Conservation (phyloP, 139 green algal genomes). For the Chlorella vulgaris region DNA sequence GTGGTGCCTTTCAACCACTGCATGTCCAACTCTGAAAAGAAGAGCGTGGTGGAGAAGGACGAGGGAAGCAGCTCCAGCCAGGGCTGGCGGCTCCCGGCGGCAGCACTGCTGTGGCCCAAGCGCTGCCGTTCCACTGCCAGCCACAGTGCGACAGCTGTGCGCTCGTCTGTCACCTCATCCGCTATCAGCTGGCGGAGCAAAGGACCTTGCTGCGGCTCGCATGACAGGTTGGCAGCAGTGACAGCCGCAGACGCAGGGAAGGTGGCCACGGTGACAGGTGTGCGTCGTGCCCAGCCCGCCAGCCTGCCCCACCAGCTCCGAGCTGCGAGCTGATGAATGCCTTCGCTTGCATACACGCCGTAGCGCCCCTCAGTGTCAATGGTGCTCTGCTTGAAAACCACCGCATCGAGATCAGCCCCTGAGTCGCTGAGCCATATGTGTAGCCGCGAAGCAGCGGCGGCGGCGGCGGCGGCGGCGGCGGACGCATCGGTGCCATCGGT, state of each 20-base stretch:
- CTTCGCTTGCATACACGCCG: conserved; percentile 34
- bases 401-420: not conserved
- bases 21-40: conserved; percentile 55
- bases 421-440: too few species aligned
- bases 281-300: not conserved
- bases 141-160: conserved; percentile 61
- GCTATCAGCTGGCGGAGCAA: conserved; percentile 44
- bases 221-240: conserved; percentile 33
- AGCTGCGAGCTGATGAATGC: not conserved
- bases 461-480: too few species aligned
- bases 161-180: conserved; percentile 62
- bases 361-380: conserved; percentile 19
- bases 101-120: not conserved
- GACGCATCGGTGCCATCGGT: too few species aligned
- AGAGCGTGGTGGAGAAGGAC: conserved; percentile 57
- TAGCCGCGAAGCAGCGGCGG: too few species aligned
- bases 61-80: conserved; percentile 53
- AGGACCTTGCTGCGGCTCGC: conserved; percentile 8
- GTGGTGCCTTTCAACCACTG: conserved; percentile 73
- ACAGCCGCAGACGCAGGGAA: conserved; percentile 46
- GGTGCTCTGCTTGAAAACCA: too few species aligned
- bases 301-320: conserved; percentile 3
- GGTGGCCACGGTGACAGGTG: conserved; percentile 31
- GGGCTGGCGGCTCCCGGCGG: not conserved
- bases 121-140: conserved; percentile 67